These are phyloP conservation scores for Dendrocalamus latiflorus DNA, from an alignment of 202 grass and related monocot genomes.

Conservation along the genomic window DNA sequence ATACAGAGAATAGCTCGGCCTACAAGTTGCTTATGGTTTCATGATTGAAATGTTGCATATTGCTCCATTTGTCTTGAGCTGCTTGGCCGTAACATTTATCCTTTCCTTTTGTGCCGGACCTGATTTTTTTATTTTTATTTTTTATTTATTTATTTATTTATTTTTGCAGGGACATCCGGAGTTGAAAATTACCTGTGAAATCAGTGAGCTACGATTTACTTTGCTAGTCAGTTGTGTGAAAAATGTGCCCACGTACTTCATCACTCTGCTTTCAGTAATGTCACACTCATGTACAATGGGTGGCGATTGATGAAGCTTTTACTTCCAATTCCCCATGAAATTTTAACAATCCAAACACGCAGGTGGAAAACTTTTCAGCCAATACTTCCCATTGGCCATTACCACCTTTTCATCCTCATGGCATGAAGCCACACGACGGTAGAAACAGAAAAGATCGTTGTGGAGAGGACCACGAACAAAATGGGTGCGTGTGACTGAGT, in stretches of 20 bases:
- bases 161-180: background rate
- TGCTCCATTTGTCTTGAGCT: slow-evolving; percentile 35
- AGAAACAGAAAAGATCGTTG: slow-evolving; percentile 1
- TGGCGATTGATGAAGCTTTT: background rate
- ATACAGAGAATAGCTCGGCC: background rate
- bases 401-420: background rate
- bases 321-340: background rate
- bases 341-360: background rate
- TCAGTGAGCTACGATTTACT: background rate
- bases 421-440: slow-evolving; percentile 11
- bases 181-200: background rate
- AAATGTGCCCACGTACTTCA: background rate
- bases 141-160: too few relatives aligned
- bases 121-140: background rate
- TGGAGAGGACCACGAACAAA: slow-evolving; percentile 27
- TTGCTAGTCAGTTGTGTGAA: background rate
- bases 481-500: background rate
- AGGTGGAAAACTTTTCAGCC: background rate
- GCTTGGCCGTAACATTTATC: slow-evolving; percentile 32
- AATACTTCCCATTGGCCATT: background rate
- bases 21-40: background rate
- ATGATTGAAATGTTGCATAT: slow-evolving; percentile 35
- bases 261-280: background rate
- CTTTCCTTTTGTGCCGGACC: slow-evolving; percentile 36
- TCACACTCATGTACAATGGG: background rate